A percentile compares a stretch with the other conserved stretches of the same genome.
phyloP scores from a whole-genome alignment of 371 early-diverging fungal species.

The Mucor irregularis region DNA sequence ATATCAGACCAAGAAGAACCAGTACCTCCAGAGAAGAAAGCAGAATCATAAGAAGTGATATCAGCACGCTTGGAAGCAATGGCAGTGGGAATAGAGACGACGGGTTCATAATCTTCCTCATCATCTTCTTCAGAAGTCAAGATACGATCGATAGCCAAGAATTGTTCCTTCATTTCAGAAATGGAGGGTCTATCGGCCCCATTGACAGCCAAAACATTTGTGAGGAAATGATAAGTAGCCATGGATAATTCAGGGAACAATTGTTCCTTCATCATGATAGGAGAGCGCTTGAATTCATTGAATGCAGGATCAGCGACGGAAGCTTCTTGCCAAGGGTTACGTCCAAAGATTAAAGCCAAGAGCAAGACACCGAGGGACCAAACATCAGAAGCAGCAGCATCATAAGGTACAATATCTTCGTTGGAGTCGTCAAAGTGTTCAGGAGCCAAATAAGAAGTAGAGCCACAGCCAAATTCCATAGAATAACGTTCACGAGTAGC shows the following conservation, averaged over 20 bases:
- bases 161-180: conserved; percentile 34
- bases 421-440: conserved; percentile 61
- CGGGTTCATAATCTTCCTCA: conserved; percentile 27
- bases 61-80: conserved; percentile 18
- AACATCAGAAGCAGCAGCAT: conserved; percentile 68
- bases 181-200: conserved; percentile 41
- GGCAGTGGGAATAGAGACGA: conserved; percentile 40
- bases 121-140: conserved; percentile 39
- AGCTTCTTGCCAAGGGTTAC: conserved; percentile 82
- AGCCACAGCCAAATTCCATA: conserved; percentile 79
- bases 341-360: conserved; percentile 71
- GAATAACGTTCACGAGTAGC: conserved; percentile 73
- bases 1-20: conserved; percentile 50
- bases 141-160: conserved; percentile 26
- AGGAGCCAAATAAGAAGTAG: conserved; percentile 68
- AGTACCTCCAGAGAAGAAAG: conserved; percentile 36
- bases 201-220: conserved; percentile 21
- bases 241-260: conserved; percentile 52
- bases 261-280: conserved; percentile 47
- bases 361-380: conserved; percentile 82
- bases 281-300: conserved; percentile 54
- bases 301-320: conserved; percentile 53
- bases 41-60: conserved; percentile 43
- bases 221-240: conserved; percentile 38
- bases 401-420: conserved; percentile 44